Percentiles rank a stretch among this genome's conserved stretches.
Evolutionary conservation across 2,329 filamentous ascomycete species (phyloP).

Genomic region (Teratosphaeria nubilosa): DNA sequence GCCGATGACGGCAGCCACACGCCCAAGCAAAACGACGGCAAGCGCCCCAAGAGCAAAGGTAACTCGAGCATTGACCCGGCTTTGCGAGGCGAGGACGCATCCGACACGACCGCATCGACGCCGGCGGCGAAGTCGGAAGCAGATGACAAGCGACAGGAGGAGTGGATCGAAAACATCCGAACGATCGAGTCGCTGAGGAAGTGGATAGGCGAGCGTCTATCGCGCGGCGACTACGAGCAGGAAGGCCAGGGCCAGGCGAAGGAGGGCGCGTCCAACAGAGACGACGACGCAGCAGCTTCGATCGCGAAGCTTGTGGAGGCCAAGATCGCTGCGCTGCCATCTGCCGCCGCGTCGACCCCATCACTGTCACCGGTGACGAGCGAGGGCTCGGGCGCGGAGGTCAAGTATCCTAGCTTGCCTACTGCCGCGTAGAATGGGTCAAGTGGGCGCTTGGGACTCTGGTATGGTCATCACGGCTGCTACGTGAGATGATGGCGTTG

Average conservation of each 20-base stretch:
- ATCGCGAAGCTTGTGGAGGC: constrained; percentile 5
- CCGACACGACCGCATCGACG: constrained; percentile 16
- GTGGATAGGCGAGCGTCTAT: constrained; percentile 46
- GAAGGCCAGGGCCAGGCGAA: constrained; percentile 12
- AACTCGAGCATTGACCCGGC: constrained; percentile 28
- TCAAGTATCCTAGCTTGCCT: constrained; percentile 8
- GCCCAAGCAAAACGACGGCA: constrained; percentile 21
- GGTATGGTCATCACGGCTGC: neutral
- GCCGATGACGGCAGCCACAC: constrained; percentile 29
- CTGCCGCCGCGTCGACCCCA: neutral
- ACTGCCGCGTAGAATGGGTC: neutral
- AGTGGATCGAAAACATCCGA: constrained; percentile 56
- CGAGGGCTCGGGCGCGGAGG: neutral
- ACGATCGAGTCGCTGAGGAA: constrained; percentile 50
- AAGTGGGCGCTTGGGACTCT: neutral
- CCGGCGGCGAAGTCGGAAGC: constrained; percentile 19
- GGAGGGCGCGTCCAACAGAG: neutral
- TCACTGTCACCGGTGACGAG: neutral
- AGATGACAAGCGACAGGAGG: constrained; percentile 40
- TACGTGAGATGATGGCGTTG: neutral
- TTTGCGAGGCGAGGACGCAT: constrained; percentile 24
- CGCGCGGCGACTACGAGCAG: constrained; percentile 41
- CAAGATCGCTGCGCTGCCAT: constrained; percentile 2
- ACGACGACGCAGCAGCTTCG: constrained; percentile 1
- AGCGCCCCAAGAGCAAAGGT: constrained; percentile 21